These are phyloP conservation scores for Lagenidium giganteum DNA, from an alignment of 352 stramenopile species.

Conservation along the genomic window DNA sequence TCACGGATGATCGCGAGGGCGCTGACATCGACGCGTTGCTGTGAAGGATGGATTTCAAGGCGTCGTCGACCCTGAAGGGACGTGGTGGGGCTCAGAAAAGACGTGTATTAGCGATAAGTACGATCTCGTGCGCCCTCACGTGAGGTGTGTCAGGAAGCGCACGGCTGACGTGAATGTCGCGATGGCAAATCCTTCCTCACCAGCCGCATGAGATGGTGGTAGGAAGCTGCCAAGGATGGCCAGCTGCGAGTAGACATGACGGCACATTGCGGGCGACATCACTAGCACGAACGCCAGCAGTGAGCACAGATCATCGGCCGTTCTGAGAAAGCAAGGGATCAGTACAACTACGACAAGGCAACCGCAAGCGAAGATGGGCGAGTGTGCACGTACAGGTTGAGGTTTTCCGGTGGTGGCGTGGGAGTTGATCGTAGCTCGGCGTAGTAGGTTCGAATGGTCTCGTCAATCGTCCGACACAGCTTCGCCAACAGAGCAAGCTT, in stretches of 20 bases:
- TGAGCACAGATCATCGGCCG: conserved; percentile 36
- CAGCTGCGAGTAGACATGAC: conserved; percentile 53
- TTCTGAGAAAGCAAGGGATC: conserved; percentile 11
- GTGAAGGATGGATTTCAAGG: no score
- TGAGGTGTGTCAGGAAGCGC: conserved; percentile 27
- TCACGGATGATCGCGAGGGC: no score
- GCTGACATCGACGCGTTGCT: no score
- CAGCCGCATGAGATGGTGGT: conserved; percentile 18
- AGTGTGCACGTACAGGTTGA: conserved; percentile 28
- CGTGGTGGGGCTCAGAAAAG: no score
- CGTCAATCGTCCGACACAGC: conserved; percentile 42
- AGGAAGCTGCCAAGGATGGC: conserved; percentile 53
- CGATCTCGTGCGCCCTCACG: no score
- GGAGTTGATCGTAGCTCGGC: conserved; percentile 8
- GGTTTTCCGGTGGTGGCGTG: conserved; percentile 12
- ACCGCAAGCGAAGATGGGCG: neutral
- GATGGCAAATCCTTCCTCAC: conserved; percentile 47
- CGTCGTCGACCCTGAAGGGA: no score
- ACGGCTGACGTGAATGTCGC: conserved; percentile 42
- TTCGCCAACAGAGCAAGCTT: conserved; percentile 42
- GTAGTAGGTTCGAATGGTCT: conserved; percentile 39
- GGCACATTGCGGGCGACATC: conserved; percentile 31
- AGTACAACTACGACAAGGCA: neutral
- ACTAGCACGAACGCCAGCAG: conserved; percentile 55
- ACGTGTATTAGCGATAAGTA: no score